Evolutionary conservation across 306 rosid species (phyloP).

Genomic region (Vigna angularis): DNA sequence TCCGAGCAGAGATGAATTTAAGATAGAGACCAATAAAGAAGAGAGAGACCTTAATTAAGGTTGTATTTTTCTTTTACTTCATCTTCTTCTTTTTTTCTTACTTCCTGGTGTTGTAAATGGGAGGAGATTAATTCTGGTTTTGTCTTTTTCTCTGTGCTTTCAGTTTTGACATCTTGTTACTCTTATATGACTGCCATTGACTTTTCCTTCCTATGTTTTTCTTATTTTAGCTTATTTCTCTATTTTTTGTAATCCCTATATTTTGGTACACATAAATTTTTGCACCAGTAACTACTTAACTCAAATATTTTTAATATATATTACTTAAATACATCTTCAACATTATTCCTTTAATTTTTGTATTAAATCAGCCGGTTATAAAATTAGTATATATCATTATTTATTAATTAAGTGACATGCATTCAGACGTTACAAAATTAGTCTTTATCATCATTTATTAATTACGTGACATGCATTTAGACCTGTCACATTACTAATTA

Average conservation of each 20-base stretch:
- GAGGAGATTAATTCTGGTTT: constrained; percentile 47
- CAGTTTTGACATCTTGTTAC: constrained; percentile 31
- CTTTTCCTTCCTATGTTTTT: background rate
- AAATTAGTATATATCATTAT: background rate
- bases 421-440: too few relatives aligned
- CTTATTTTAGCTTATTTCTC: background rate
- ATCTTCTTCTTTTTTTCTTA: constrained; percentile 20
- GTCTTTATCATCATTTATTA: background rate
- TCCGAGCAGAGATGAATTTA: constrained; percentile 38
- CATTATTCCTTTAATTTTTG: background rate
- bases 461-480: background rate
- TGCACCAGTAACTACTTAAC: too few relatives aligned
- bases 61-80: constrained; percentile 36
- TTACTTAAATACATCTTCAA: background rate
- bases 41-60: constrained; percentile 47
- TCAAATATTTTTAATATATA: too few relatives aligned
- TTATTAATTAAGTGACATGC: background rate
- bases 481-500: background rate
- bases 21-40: constrained; percentile 42
- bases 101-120: constrained; percentile 56
- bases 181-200: background rate
- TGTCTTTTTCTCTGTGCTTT: constrained; percentile 22
- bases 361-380: background rate
- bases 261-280: too few relatives aligned
- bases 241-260: background rate